Conservation (phyloP, 768 basidiomycete genomes). For the Daedaleopsis nitida region DNA sequence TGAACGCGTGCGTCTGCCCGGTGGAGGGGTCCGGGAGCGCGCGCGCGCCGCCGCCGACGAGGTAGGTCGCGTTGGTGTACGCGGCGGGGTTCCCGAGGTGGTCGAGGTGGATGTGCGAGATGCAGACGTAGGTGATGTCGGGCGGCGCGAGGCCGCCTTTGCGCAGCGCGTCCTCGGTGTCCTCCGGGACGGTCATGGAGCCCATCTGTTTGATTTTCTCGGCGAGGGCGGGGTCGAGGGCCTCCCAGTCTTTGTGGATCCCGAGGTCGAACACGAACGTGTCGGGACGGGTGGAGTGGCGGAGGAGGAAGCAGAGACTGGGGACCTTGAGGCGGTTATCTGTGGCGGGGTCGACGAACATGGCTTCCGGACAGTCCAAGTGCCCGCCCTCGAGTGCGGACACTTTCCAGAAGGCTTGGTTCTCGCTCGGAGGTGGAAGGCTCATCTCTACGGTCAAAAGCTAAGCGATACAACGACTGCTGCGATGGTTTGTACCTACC, state of each 20-base stretch:
- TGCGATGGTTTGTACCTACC: slow-evolving; percentile 33
- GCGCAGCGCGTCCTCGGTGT: slow-evolving; percentile 47
- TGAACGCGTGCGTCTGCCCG: slow-evolving; percentile 44
- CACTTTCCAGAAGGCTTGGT: slow-evolving; percentile 53
- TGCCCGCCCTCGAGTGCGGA: slow-evolving; percentile 58
- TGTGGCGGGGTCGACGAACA: slow-evolving; percentile 34
- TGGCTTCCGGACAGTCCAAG: slow-evolving; percentile 40
- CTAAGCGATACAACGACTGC: slow-evolving; percentile 45
- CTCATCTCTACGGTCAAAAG: neutral
- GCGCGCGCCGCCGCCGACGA: slow-evolving; percentile 46
- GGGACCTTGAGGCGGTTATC: slow-evolving; percentile 37
- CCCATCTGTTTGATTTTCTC: neutral
- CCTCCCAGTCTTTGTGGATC: slow-evolving; percentile 43
- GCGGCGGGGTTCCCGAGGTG: slow-evolving; percentile 46
- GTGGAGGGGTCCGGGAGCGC: slow-evolving; percentile 36
- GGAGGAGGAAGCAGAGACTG: slow-evolving; percentile 53
- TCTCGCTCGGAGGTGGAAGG: slow-evolving; percentile 40
- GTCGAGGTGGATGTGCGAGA: slow-evolving; percentile 60
- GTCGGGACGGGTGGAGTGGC: slow-evolving; percentile 38
- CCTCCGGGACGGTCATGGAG: slow-evolving; percentile 11
- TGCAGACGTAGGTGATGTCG: slow-evolving; percentile 45
- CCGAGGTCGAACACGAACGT: slow-evolving; percentile 56
- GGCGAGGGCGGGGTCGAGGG: slow-evolving; percentile 35
- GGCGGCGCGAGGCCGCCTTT: slow-evolving; percentile 46
- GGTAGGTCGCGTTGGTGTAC: slow-evolving; percentile 49